These are phyloP conservation scores for Lactifluus pinguis DNA, from an alignment of 768 basidiomycete genomes.

Conservation along the genomic window DNA sequence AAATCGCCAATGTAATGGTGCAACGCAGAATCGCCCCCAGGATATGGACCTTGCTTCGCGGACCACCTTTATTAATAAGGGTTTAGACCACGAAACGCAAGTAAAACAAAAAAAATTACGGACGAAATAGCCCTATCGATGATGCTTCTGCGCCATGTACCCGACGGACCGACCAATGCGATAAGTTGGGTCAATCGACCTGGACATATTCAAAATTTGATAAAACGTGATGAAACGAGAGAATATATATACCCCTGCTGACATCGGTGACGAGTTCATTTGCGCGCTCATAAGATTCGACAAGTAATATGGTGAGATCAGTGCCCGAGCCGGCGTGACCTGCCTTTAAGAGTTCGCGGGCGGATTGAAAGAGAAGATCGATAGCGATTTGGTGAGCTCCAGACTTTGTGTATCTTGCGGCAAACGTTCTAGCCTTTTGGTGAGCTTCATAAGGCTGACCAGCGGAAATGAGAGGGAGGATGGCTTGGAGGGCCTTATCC, in stretches of 20 bases:
- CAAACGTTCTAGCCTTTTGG: slow-evolving; percentile 94
- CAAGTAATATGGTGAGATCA: slow-evolving; percentile 70
- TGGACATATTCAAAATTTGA: slow-evolving; percentile 27
- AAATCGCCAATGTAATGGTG: slow-evolving; percentile 89
- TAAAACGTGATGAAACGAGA: neutral
- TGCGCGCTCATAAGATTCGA: slow-evolving; percentile 77
- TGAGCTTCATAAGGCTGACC: slow-evolving; percentile 87
- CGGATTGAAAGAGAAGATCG: slow-evolving; percentile 86
- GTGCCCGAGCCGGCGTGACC: slow-evolving; percentile 86
- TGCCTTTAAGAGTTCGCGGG: slow-evolving; percentile 79
- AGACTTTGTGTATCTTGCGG: slow-evolving; percentile 77
- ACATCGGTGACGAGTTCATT: slow-evolving; percentile 67
- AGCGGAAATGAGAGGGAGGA: slow-evolving; percentile 58
- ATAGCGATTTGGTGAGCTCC: slow-evolving; percentile 78
- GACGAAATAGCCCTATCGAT: slow-evolving; percentile 80
- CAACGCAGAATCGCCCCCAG: slow-evolving; percentile 80
- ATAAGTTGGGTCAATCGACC: slow-evolving; percentile 88
- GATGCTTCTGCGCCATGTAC: slow-evolving; percentile 85
- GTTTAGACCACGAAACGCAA: slow-evolving; percentile 6
- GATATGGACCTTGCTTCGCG: slow-evolving; percentile 63
- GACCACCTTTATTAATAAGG: slow-evolving; percentile 77
- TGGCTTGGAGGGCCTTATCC: slow-evolving; percentile 56
- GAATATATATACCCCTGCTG: slow-evolving; percentile 70
- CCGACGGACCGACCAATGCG: slow-evolving; percentile 69
- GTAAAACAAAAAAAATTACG: slow-evolving; percentile 25